Percentiles rank a stretch among this genome's conserved stretches.
Conservation (phyloP, 257 asterid genomes). For the Thymus quinquecostatus region DNA sequence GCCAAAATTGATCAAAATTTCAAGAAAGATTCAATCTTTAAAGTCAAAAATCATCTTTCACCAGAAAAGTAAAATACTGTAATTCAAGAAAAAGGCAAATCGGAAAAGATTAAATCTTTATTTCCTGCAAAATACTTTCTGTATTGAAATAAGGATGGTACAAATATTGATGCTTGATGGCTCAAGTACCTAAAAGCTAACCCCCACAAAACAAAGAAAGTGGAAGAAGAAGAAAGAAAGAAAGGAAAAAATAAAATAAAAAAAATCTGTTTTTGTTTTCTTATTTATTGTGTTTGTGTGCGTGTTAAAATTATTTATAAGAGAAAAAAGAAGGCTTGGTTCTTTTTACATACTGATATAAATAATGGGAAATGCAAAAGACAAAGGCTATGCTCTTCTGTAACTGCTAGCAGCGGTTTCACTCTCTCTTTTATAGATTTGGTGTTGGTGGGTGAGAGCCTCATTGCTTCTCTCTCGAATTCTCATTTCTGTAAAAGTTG, state of each 20-base stretch:
- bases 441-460: slow-evolving; percentile 61
- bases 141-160: slow-evolving; percentile 31
- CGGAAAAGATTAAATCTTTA: slow-evolving; percentile 17
- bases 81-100: slow-evolving; percentile 2
- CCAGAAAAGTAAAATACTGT: slow-evolving; percentile 18
- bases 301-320: background rate
- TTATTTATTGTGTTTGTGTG: background rate
- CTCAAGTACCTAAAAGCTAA: slow-evolving; percentile 43
- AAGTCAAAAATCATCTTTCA: slow-evolving; percentile 24
- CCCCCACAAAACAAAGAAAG: slow-evolving; percentile 7
- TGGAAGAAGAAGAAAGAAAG: background rate
- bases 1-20: slow-evolving; percentile 23
- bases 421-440: slow-evolving; percentile 52
- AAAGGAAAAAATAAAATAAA: too few relatives aligned
- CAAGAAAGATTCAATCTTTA: slow-evolving; percentile 33
- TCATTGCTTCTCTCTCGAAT: slow-evolving; percentile 31
- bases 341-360: slow-evolving; percentile 24
- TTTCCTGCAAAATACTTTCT: slow-evolving; percentile 26
- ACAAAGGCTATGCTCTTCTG: slow-evolving; percentile 41
- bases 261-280: background rate
- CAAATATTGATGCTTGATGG: slow-evolving; percentile 37
- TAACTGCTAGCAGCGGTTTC: slow-evolving; percentile 64
- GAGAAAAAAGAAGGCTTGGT: background rate
- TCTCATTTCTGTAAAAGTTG: slow-evolving; percentile 32
- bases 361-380: slow-evolving; percentile 42